phyloP scores from a whole-genome alignment of 495 filamentous ascomycete species.

The Trichoderma erinaceum region DNA sequence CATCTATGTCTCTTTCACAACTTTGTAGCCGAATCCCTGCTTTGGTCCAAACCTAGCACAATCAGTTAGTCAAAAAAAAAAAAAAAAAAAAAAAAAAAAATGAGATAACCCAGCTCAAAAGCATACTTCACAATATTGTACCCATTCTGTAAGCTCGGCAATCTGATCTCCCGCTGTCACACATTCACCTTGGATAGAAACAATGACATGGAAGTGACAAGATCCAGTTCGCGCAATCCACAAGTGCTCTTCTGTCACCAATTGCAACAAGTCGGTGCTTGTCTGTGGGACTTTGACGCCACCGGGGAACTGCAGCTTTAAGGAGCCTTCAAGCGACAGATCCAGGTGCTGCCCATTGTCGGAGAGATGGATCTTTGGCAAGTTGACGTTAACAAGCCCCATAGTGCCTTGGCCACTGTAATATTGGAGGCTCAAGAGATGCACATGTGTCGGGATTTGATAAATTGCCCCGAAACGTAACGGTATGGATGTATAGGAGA shows the following conservation, averaged over 20 bases:
- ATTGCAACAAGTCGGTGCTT: background rate
- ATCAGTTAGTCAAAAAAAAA: background rate
- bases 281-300: background rate
- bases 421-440: background rate
- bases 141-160: background rate
- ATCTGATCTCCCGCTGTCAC: background rate
- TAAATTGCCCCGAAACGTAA: too few relatives aligned
- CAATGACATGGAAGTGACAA: background rate
- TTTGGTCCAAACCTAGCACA: background rate
- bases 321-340: background rate
- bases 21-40: background rate
- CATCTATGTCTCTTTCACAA: background rate
- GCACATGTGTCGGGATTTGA: too few relatives aligned
- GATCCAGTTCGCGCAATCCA: constrained; percentile 5
- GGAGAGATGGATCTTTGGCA: constrained; percentile 1
- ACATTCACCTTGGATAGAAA: background rate
- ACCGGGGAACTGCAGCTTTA: background rate
- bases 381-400: background rate
- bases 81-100: background rate
- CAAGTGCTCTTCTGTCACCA: constrained; percentile 1
- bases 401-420: background rate
- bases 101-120: background rate
- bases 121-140: background rate
- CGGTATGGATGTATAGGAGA: too few relatives aligned
- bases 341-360: background rate